These are phyloP conservation scores for Mariannaea sp. DNA, from an alignment of 2,329 filamentous ascomycete species.

Conservation along the genomic window DNA sequence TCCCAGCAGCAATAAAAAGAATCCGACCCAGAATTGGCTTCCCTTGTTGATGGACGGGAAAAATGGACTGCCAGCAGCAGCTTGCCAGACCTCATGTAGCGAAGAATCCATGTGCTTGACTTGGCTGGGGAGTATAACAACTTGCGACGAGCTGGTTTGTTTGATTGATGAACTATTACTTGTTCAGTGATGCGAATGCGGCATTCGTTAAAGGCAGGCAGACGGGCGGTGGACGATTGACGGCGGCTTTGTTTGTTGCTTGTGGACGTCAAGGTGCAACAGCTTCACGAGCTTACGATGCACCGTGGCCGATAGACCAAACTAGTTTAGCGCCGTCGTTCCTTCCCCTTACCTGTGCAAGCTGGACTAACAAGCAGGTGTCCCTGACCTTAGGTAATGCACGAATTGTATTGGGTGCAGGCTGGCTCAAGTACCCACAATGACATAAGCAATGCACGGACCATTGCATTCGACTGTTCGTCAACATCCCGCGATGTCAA, in stretches of 20 bases:
- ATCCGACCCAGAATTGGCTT: conserved; percentile 82
- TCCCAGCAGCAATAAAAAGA: conserved; percentile 73
- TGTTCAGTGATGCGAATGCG: background rate
- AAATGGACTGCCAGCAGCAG: conserved; percentile 86
- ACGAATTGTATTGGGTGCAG: too few species aligned
- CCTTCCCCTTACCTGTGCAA: conserved; percentile 1
- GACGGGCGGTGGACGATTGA: conserved; percentile 1
- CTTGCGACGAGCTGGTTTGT: background rate
- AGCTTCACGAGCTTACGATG: conserved; percentile 39
- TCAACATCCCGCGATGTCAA: conserved; percentile 21
- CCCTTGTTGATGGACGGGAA: conserved; percentile 78
- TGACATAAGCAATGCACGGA: conserved; percentile 42
- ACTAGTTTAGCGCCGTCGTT: conserved; percentile 40
- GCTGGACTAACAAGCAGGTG: background rate
- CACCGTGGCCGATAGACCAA: conserved; percentile 44
- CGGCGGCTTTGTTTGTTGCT: conserved; percentile 10
- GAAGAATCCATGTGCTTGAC: conserved; percentile 72
- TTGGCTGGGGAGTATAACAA: conserved; percentile 5
- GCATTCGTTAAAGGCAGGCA: conserved; percentile 5
- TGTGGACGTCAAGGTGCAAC: conserved; percentile 28
- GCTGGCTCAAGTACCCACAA: too few species aligned
- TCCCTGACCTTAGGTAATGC: too few species aligned
- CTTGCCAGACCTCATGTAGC: conserved; percentile 90
- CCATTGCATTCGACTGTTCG: conserved; percentile 30
- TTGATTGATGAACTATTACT: background rate